Percentiles rank a stretch among this genome's conserved stretches.
phyloP scores from a whole-genome alignment of 2,329 filamentous ascomycete species.

The Didymella pinodella region DNA sequence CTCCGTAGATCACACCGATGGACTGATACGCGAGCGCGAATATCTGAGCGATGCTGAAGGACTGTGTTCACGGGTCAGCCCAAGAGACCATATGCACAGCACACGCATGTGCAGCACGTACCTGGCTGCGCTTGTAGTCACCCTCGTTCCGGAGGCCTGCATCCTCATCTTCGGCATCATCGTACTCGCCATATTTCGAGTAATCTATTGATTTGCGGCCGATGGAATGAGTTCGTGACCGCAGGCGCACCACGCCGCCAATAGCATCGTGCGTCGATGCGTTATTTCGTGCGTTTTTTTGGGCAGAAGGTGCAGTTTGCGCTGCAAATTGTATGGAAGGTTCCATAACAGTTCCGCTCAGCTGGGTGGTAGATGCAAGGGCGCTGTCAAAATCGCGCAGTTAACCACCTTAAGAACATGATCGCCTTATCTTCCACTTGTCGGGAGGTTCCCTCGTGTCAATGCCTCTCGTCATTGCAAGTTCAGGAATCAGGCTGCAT shows the following conservation, averaged over 20 bases:
- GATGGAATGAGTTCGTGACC: slow-evolving; percentile 11
- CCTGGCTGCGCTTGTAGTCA: slow-evolving; percentile 45
- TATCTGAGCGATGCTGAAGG: slow-evolving; percentile 39
- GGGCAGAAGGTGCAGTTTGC: slow-evolving; percentile 1
- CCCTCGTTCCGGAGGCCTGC: slow-evolving; percentile 42
- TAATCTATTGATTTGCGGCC: slow-evolving; percentile 13
- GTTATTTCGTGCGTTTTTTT: slow-evolving; percentile 11
- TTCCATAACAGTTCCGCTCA: slow-evolving; percentile 14
- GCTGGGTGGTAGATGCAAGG: slow-evolving; percentile 9
- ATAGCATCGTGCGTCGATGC: slow-evolving; percentile 8
- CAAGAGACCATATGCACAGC: not conserved
- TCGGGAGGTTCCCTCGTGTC: not conserved
- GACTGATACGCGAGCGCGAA: slow-evolving; percentile 65
- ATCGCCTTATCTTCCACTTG: slow-evolving; percentile 9
- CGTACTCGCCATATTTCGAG: slow-evolving; percentile 11
- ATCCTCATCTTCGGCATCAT: slow-evolving; percentile 42
- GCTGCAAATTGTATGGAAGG: slow-evolving; percentile 17
- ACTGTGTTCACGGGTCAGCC: slow-evolving; percentile 30
- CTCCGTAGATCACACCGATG: slow-evolving; percentile 73
- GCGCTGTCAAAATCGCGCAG: slow-evolving; percentile 12
- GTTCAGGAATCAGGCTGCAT: slow-evolving; percentile 2
- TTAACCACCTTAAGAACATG: slow-evolving; percentile 5
- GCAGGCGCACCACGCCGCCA: slow-evolving; percentile 17
- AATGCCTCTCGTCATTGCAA: slow-evolving; percentile 2
- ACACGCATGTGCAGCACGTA: slow-evolving; percentile 10